Evolutionary conservation across 176 grass and related monocot species (phyloP).

Genomic region (Carex cristatella): DNA sequence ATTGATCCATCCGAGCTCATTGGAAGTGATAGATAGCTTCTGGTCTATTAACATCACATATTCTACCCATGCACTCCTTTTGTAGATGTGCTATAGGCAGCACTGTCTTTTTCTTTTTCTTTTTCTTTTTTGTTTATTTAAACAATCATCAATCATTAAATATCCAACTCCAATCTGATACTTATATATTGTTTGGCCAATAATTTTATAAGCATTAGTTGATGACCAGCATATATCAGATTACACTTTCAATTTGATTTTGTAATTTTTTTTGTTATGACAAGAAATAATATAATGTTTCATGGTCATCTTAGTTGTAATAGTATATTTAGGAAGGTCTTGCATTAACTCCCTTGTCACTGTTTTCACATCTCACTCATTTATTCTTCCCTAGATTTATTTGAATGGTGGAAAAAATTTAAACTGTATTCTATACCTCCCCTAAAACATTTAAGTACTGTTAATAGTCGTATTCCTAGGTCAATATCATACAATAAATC

Average conservation of each 20-base stretch:
- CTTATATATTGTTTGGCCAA: not conserved
- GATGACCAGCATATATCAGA: no score
- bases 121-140: not conserved
- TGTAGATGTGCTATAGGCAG: not conserved
- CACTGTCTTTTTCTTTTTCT: not conserved
- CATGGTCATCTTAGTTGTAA: not conserved
- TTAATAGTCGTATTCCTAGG: not conserved
- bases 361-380: not conserved
- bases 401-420: not conserved
- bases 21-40: slow-evolving; percentile 13
- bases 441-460: not conserved
- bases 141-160: not conserved
- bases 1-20: slow-evolving; percentile 35
- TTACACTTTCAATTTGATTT: not conserved
- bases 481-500: not conserved
- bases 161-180: not conserved
- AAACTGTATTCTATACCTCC: not conserved
- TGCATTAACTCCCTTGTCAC: not conserved
- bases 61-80: not conserved
- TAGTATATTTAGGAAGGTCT: not conserved
- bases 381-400: not conserved
- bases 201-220: not conserved
- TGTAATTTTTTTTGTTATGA: not conserved
- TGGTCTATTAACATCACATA: not conserved
- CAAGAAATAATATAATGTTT: not conserved